phyloP scores from a whole-genome alignment of 2,329 filamentous ascomycete species.

The Diaporthe destruens region DNA sequence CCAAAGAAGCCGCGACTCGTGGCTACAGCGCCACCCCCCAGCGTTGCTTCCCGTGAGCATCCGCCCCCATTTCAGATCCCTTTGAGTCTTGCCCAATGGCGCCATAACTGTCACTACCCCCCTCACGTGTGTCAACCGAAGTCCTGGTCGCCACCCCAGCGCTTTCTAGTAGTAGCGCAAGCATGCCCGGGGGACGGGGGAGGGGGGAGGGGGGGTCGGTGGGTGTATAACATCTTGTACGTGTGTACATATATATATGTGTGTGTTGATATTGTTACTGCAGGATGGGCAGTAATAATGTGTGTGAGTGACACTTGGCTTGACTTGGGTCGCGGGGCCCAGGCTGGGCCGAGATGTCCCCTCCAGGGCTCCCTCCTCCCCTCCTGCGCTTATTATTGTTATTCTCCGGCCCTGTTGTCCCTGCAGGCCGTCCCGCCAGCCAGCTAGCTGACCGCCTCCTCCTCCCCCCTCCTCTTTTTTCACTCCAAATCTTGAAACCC shows the following conservation, averaged over 20 bases:
- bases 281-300: too few relatives aligned
- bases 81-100: neutral
- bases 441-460: constrained; percentile 22
- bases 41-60: constrained; percentile 25
- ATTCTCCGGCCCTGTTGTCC: neutral
- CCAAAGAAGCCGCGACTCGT: constrained; percentile 19
- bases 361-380: too few relatives aligned
- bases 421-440: constrained; percentile 5
- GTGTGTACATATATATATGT: too few relatives aligned
- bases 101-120: neutral
- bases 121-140: constrained; percentile 7
- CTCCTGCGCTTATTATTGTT: neutral
- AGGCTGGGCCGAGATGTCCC: constrained; percentile 10
- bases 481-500: constrained; percentile 24
- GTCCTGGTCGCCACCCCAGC: neutral
- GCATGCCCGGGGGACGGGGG: neutral
- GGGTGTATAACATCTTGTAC: neutral
- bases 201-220: too few relatives aligned
- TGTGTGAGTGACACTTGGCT: neutral
- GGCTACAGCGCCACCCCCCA: constrained; percentile 11
- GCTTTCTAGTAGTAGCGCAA: neutral
- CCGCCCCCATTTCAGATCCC: constrained; percentile 2
- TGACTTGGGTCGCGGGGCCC: constrained; percentile 6
- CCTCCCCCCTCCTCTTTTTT: too few relatives aligned
- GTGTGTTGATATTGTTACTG: too few relatives aligned